phyloP scores from a whole-genome alignment of 75 land plant species.

The Pinus tabuliformis region DNA sequence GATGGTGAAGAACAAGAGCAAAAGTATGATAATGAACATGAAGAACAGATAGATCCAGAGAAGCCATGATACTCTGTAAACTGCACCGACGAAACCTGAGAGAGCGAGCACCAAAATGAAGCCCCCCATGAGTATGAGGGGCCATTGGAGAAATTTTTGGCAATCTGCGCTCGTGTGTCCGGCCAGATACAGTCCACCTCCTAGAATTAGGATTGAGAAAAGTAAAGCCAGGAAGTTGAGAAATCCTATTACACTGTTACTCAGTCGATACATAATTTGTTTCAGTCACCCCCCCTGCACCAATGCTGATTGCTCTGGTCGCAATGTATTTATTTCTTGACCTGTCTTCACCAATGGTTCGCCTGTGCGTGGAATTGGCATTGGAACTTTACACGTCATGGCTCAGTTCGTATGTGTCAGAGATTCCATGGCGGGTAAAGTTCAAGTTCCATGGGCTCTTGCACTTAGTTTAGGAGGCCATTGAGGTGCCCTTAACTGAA shows the following conservation, averaged over 20 bases:
- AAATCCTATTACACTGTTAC: slow-evolving; percentile 71
- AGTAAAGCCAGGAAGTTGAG: slow-evolving; percentile 59
- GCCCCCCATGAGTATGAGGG: slow-evolving; percentile 57
- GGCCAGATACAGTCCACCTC: slow-evolving; percentile 74
- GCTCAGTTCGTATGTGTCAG: no score
- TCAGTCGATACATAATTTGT: slow-evolving; percentile 21
- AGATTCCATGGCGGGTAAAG: no score
- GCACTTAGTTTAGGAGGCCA: no score
- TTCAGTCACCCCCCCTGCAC: no score
- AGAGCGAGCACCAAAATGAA: slow-evolving; percentile 57
- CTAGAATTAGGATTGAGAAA: slow-evolving; percentile 68
- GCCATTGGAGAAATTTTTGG: slow-evolving; percentile 58
- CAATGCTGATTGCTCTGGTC: no score
- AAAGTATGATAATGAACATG: slow-evolving; percentile 47
- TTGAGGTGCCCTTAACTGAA: no score
- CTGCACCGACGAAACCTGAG: slow-evolving; percentile 60
- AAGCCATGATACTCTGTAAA: slow-evolving; percentile 53
- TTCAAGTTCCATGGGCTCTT: no score
- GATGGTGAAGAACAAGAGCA: slow-evolving; percentile 42
- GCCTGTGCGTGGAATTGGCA: no score
- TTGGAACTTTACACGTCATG: no score
- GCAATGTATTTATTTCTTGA: no score
- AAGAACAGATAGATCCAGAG: slow-evolving; percentile 60
- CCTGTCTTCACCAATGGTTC: no score
- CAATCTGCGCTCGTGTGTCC: slow-evolving; percentile 42